Conservation (phyloP, 176 grass and related monocot species). For the Triticum timopheevii region DNA sequence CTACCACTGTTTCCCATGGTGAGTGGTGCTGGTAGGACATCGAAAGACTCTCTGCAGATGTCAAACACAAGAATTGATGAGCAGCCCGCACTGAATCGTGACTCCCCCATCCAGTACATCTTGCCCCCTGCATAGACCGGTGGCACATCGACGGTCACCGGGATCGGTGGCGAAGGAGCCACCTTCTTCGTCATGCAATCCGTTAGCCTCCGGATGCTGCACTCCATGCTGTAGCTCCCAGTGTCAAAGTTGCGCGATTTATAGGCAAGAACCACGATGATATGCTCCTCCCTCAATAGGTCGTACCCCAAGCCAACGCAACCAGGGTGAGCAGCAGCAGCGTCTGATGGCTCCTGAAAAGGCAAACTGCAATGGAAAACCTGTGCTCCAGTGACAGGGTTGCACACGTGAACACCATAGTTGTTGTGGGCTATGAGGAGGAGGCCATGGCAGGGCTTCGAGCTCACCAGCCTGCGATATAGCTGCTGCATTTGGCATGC, state of each 20-base stretch:
- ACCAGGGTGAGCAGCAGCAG: background rate
- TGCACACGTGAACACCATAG: background rate
- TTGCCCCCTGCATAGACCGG: background rate
- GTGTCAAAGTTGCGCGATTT: background rate
- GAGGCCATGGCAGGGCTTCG: background rate
- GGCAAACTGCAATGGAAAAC: background rate
- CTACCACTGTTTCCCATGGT: background rate
- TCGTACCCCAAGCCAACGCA: slow-evolving; percentile 15
- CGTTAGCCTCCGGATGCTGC: background rate
- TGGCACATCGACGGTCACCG: background rate
- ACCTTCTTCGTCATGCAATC: background rate
- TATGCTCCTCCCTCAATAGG: background rate
- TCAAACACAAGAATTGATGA: background rate
- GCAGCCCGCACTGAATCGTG: background rate
- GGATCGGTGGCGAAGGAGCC: background rate
- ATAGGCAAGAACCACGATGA: background rate
- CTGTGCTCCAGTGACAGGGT: background rate
- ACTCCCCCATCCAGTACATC: slow-evolving; percentile 4
- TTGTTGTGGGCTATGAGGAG: background rate
- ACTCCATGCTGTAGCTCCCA: background rate
- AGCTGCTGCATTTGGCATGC: background rate
- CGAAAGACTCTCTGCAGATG: background rate
- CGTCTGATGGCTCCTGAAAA: background rate
- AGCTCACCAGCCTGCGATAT: background rate
- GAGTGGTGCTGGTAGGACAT: background rate